Base-by-base conservation (phyloP, 257 asterid genomes). In the Solanum virginianum region DNA sequence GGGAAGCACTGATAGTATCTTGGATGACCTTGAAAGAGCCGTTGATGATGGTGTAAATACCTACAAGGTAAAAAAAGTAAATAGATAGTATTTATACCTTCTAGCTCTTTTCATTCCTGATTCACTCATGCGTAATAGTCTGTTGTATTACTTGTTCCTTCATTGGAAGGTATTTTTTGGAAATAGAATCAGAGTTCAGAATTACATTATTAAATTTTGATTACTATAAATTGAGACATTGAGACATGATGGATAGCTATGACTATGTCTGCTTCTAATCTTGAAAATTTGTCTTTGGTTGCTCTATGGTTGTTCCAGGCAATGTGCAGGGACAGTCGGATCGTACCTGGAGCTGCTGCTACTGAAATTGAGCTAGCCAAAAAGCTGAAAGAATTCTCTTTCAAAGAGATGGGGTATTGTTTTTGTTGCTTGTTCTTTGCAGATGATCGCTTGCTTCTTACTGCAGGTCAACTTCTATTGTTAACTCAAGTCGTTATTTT, bases 331-430 rank as follows among this genome's bases (percentile, higher is more conserved):
- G 99, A 95, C 87, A 95, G 99, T 87, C 93, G 99, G 86, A 92
- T 85, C 22, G 88, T 95, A 77, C 99, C 99, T 84, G 99, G 98
- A 81, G 99, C 98, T 84, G 99, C 99, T n/a, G 99, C 99, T 84
- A 91, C 98, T 84, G 99, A 95, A 92, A 94, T 97, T 70, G 99
- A 97, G 86, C 86, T 97, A 85, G 98, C 99, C 66, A 92, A 88
- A 87, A 94, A 94, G 85, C 92, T 97, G 91, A 95, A 97, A 90
- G 99, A 95, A 81, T 94, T 95, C 88, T 92, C 99, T 84, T 88
- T 93, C 86, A 94, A 89, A 91, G 99, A 97, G 89, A 97, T 98
- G 16, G 99, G 99, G 99, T 97, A 92, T 45, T 56, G 36, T 88
- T 60, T 66, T 84, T 86, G 69, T 56, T 69, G 85, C 49, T 79